These are phyloP conservation scores for Viridothelium virens DNA, from an alignment of 495 filamentous ascomycete genomes.

Conservation along the genomic window DNA sequence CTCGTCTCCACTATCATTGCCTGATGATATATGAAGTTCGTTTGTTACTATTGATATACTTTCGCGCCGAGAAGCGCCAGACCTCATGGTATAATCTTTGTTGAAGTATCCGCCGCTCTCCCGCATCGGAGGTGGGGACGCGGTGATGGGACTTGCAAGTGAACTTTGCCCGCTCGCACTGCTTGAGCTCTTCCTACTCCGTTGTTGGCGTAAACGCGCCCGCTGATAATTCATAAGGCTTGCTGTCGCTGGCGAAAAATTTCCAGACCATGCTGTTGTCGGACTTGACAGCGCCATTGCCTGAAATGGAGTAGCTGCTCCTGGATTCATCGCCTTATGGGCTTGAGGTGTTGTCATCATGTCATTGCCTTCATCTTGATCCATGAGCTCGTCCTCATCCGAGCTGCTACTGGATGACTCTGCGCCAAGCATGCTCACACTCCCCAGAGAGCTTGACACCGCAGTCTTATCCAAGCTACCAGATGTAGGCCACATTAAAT, in stretches of 20 bases:
- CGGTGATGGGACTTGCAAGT: slow-evolving; percentile 56
- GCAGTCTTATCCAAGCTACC: slow-evolving; percentile 56
- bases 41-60: slow-evolving; percentile 81
- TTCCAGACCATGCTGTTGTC: slow-evolving; percentile 43
- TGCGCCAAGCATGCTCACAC: slow-evolving; percentile 68
- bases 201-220: slow-evolving; percentile 47
- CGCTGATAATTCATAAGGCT: slow-evolving; percentile 71
- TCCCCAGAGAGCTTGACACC: slow-evolving; percentile 79
- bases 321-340: slow-evolving; percentile 43
- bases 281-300: slow-evolving; percentile 41
- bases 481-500: slow-evolving; percentile 39
- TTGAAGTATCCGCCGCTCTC: slow-evolving; percentile 42
- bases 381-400: slow-evolving; percentile 69
- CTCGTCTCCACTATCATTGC: slow-evolving; percentile 68
- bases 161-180: slow-evolving; percentile 63
- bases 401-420: slow-evolving; percentile 70
- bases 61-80: slow-evolving; percentile 49
- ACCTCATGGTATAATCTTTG: slow-evolving; percentile 20
- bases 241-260: slow-evolving; percentile 55
- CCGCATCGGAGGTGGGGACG: slow-evolving; percentile 57
- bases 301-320: slow-evolving; percentile 42
- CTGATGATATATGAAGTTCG: slow-evolving; percentile 76
- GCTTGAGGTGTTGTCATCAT: slow-evolving; percentile 63
- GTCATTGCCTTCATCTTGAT: slow-evolving; percentile 69
- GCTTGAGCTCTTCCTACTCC: slow-evolving; percentile 59